phyloP scores from a whole-genome alignment of 805 yeast species.

The Saccharomycopsis schoenii region DNA sequence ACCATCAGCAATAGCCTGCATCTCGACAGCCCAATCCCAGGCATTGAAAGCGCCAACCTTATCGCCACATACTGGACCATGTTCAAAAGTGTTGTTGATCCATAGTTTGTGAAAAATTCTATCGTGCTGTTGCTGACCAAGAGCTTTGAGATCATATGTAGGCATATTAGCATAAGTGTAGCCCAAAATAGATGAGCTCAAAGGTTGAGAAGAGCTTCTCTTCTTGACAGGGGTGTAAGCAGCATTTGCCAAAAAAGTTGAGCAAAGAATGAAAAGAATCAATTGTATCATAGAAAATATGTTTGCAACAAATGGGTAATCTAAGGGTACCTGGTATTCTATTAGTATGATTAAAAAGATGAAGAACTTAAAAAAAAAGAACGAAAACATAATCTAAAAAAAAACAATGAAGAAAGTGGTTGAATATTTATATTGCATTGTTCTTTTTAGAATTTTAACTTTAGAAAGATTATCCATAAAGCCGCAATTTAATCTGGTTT shows the following conservation, averaged over 20 bases:
- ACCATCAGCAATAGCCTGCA: slow-evolving; percentile 60
- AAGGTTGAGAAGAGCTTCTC: neutral
- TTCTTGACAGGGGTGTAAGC: neutral
- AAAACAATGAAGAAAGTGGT: too few species aligned
- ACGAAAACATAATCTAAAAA: too few species aligned
- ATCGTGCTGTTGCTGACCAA: neutral
- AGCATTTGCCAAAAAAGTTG: neutral
- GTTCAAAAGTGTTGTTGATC: neutral
- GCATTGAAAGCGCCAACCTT: slow-evolving; percentile 22
- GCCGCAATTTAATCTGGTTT: too few species aligned
- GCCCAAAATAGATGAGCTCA: slow-evolving; percentile 5
- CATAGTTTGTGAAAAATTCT: neutral
- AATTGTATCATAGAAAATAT: neutral
- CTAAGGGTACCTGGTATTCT: too few species aligned
- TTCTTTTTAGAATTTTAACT: too few species aligned
- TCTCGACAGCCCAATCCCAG: slow-evolving; percentile 59
- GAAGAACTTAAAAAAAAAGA: too few species aligned
- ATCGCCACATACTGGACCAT: neutral
- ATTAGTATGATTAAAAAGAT: neutral
- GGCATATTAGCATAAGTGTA: slow-evolving; percentile 5
- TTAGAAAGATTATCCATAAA: too few species aligned
- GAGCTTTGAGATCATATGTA: neutral
- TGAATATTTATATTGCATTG: too few species aligned
- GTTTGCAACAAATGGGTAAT: too few species aligned
- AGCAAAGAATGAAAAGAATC: neutral